Evolutionary conservation across 768 basidiomycete species (phyloP).

Genomic region (Russula emetica): DNA sequence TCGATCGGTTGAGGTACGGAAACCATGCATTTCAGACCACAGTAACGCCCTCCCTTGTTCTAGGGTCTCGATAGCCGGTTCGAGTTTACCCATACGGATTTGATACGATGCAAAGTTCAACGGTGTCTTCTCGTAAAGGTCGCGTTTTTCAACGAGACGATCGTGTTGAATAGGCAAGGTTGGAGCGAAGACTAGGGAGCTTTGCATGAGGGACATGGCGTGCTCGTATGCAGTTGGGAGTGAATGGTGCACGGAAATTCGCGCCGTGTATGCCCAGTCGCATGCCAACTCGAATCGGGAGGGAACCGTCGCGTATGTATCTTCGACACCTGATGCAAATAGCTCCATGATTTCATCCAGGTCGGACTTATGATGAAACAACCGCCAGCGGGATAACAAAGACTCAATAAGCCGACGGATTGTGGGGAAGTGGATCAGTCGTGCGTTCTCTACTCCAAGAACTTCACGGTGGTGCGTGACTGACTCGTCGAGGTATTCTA

Average conservation of each 20-base stretch:
- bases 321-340: neutral
- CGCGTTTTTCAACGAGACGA: neutral
- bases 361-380: neutral
- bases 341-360: neutral
- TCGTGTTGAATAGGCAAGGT: neutral
- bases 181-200: neutral
- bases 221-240: neutral
- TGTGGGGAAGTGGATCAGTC: neutral
- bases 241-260: neutral
- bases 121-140: neutral
- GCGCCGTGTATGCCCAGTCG: neutral
- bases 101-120: neutral
- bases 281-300: neutral
- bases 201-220: neutral
- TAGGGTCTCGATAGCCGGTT: conserved; percentile 1
- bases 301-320: neutral
- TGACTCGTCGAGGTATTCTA: conserved; percentile 1
- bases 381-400: neutral
- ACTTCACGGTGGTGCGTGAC: neutral
- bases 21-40: no score
- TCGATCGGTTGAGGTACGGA: neutral
- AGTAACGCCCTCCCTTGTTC: conserved; percentile 4
- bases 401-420: neutral
- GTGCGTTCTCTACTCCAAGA: neutral
- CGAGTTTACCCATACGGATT: neutral